Percentiles rank a stretch among this genome's conserved stretches.
Evolutionary conservation across 2,329 filamentous ascomycete genomes (phyloP).

Genomic region (Huntiella omanensis): DNA sequence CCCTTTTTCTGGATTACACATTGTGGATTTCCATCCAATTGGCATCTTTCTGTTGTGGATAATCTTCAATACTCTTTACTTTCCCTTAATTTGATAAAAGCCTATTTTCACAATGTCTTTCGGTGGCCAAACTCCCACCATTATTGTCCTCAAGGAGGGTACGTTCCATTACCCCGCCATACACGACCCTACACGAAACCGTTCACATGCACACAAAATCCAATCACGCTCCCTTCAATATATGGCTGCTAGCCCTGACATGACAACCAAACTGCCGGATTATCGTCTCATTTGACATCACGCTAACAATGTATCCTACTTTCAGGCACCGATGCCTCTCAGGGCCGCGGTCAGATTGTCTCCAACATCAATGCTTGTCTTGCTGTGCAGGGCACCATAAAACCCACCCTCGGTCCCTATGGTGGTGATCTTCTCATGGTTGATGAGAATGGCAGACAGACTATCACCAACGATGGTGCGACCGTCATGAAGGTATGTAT

Average conservation of each 20-base stretch:
- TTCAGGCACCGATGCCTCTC: conserved; percentile 84
- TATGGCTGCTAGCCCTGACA: neutral
- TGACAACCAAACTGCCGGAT: neutral
- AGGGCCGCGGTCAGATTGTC: conserved; percentile 89
- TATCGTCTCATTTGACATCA: neutral
- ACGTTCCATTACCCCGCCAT: conserved; percentile 28
- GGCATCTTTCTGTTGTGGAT: neutral
- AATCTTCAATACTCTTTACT: neutral
- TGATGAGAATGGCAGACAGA: conserved; percentile 86
- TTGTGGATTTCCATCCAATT: neutral
- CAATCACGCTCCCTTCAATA: neutral
- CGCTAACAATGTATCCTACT: conserved; percentile 1
- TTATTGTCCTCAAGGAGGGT: conserved; percentile 97
- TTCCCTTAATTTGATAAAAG: neutral
- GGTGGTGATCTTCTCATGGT: conserved; percentile 92
- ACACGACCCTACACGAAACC: conserved; percentile 3
- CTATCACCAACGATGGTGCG: conserved; percentile 96
- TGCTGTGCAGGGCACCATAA: conserved; percentile 88
- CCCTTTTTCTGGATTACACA: neutral
- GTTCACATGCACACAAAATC: too few species aligned
- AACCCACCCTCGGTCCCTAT: conserved; percentile 88
- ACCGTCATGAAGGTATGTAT: conserved; percentile 86
- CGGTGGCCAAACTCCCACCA: conserved; percentile 91
- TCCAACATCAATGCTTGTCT: conserved; percentile 98
- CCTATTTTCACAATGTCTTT: conserved; percentile 55